Evolutionary conservation across 305 asterid genomes (phyloP), one percentile per base, ranked within the genome.

Genomic region (Withania somnifera): DNA sequence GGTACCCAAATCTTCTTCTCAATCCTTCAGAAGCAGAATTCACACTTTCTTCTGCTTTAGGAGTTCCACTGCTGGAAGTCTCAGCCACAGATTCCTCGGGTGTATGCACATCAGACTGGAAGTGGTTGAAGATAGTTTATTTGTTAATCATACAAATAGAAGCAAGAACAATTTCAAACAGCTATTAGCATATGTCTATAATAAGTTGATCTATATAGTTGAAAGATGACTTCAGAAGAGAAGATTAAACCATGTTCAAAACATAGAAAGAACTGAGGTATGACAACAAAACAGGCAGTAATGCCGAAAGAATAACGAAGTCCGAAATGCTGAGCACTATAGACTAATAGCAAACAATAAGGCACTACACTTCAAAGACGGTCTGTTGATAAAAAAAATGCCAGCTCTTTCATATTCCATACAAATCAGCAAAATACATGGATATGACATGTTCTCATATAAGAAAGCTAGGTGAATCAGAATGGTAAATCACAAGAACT

Each of bases 1-100:
- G 86, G 57, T 88, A 96, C 99, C 86, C 89, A 83, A 83, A 7
- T 89, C 99, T 93, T 88, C 95, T 90, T 88, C 99, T 91, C 87
- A 94, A 88, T 82, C 98, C 98, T 86, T 84, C 87, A 66, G 91
- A 86, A 77, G 91, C 86, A 66, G 94, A 85, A 56, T 69, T 88
- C 63, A 85, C 67, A 85, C 80, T 84, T 71, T 89, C 96, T 32
- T 84, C 92, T 32, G 91, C 71, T 77, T 80, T 87, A 81, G 90
- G 91, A 83, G 90, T 77, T 82, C 84, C 92, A 69, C 53, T 79
- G 68, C 77, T 82, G 81, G 87, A 85, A 79, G 84, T 80, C 86
- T 86, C 91, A 56, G 82, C 81, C 80, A 89, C 73, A 78, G 86
- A 85, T 82, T 86, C 91, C 85, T 85, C 85, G 15, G 86, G 60